phyloP scores from a whole-genome alignment of 345 rosid genomes.

The Eucalyptus marginata region DNA sequence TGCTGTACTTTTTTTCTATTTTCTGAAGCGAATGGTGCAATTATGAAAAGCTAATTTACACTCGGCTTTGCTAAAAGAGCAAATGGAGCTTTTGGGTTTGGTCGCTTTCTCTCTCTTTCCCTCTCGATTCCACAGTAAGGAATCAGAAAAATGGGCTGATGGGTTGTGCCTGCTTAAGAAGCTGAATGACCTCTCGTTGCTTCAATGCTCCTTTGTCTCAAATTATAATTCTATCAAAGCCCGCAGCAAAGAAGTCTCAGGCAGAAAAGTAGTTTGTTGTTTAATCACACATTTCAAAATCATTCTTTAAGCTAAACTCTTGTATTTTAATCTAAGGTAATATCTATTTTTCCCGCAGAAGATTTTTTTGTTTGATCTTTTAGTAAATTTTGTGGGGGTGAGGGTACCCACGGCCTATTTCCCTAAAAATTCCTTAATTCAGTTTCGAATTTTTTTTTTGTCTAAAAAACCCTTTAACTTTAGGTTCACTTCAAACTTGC shows the following conservation, averaged over 20 bases:
- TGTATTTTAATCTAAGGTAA: background rate
- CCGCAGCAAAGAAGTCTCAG: background rate
- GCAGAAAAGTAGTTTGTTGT: background rate
- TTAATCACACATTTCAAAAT: background rate
- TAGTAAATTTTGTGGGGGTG: background rate
- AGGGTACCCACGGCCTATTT: background rate
- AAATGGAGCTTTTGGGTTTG: background rate
- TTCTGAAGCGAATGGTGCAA: background rate
- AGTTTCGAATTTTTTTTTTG: background rate
- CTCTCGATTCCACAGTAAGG: background rate
- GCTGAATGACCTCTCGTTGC: background rate
- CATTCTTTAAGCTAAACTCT: background rate
- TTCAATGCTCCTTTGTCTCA: background rate
- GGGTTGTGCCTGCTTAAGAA: background rate
- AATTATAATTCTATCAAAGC: too few species aligned
- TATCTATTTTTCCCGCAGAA: rapidly evolving
- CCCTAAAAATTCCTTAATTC: background rate
- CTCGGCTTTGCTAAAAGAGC: background rate
- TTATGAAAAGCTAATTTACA: background rate
- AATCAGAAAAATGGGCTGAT: background rate
- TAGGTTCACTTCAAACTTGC: background rate
- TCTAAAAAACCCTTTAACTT: background rate
- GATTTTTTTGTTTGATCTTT: background rate
- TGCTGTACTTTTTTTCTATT: background rate
- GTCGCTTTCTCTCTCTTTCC: background rate